A percentile compares a stretch with the other conserved stretches of the same genome.
These are phyloP conservation scores for Lithospermum erythrorhizon DNA, from an alignment of 257 asterid species.

Conservation along the genomic window DNA sequence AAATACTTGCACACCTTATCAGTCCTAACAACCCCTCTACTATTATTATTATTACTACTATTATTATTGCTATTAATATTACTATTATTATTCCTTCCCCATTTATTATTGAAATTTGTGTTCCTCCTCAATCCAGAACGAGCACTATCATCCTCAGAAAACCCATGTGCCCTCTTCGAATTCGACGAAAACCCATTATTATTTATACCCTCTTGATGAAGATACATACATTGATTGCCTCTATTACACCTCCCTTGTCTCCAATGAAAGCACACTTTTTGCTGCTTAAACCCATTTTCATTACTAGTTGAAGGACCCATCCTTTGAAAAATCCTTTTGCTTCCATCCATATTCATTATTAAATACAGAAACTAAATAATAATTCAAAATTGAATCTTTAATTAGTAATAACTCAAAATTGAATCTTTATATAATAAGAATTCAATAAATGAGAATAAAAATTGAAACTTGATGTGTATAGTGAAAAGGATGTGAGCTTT, in stretches of 20 bases:
- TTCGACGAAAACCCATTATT: constrained; percentile 14
- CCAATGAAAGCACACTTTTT: constrained; percentile 77
- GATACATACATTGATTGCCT: constrained; percentile 45
- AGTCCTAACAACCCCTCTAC: constrained; percentile 25
- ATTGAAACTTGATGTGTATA: too few relatives aligned
- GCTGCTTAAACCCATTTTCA: constrained; percentile 17
- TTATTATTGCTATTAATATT: constrained; percentile 29
- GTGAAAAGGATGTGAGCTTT: too few relatives aligned
- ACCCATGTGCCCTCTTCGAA: constrained; percentile 46
- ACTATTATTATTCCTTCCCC: constrained; percentile 48
- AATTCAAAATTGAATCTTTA: too few relatives aligned
- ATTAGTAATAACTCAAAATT: too few relatives aligned
- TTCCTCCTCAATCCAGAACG: constrained; percentile 56
- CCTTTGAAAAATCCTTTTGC: constrained; percentile 52
- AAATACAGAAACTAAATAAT: neutral
- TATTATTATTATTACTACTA: constrained; percentile 3
- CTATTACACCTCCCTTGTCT: constrained; percentile 77
- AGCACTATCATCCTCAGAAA: constrained; percentile 39
- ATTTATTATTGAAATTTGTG: constrained; percentile 50
- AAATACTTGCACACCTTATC: constrained; percentile 64
- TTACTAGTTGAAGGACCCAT: constrained; percentile 50
- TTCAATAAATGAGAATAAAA: too few relatives aligned
- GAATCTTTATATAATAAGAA: too few relatives aligned
- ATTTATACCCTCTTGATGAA: constrained; percentile 42
- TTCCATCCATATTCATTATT: constrained; percentile 68